A percentile compares a stretch with the other conserved stretches of the same genome.
phyloP scores from a whole-genome alignment of 345 rosid species.

The Dipteronia sinensis region DNA sequence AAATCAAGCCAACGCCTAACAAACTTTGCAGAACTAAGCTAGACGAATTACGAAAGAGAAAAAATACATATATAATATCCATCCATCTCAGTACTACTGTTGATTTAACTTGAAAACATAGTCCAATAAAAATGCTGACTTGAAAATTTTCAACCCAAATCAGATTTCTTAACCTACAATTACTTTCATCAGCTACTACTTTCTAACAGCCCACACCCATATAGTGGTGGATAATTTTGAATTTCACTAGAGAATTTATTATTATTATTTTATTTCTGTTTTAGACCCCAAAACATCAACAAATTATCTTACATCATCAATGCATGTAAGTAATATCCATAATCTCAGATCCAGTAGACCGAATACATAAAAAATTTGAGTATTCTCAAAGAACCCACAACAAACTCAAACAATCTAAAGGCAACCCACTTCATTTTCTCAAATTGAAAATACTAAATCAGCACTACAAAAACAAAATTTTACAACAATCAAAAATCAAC shows the following conservation, averaged over 20 bases:
- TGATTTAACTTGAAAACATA: neutral
- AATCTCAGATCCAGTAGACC: conserved; percentile 33
- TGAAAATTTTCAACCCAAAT: neutral
- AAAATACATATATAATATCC: neutral
- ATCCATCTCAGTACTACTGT: neutral
- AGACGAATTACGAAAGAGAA: neutral
- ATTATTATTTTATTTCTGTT: neutral
- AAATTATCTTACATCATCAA: conserved; percentile 7
- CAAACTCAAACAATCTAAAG: conserved; percentile 22
- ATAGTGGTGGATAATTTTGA: neutral
- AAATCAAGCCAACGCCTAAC: neutral
- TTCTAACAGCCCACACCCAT: neutral
- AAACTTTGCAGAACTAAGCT: neutral
- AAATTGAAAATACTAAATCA: conserved; percentile 14
- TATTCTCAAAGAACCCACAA: neutral
- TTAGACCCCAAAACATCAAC: neutral
- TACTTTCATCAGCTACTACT: neutral
- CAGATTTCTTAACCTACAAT: neutral
- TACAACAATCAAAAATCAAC: conserved; percentile 20
- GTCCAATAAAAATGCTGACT: neutral
- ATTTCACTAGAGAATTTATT: neutral
- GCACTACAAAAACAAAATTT: neutral
- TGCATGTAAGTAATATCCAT: conserved; percentile 6
- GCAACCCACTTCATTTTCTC: conserved; percentile 27
- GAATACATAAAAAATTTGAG: conserved; percentile 6